Conservation (phyloP, 1,139 yeast species). For the Trichomonascaceae sp. region DNA sequence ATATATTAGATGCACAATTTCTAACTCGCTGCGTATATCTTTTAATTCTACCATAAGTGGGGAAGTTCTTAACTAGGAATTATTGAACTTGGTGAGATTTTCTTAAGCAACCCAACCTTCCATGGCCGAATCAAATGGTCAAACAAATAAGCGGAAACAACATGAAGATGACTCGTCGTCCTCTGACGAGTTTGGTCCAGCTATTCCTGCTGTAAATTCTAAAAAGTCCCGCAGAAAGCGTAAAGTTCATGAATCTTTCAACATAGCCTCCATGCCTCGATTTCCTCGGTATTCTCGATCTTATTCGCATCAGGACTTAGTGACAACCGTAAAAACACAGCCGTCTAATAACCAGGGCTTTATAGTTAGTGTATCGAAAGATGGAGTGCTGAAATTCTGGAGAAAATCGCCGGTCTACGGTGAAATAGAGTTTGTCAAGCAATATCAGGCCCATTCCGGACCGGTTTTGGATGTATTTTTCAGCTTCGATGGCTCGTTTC, state of each 20-base stretch:
- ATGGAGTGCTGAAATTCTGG: conserved; percentile 43
- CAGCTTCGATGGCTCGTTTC: conserved; percentile 25
- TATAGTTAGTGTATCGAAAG: conserved; percentile 36
- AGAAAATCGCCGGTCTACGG: conserved; percentile 14
- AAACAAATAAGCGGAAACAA: not conserved
- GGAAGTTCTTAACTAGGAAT: not conserved
- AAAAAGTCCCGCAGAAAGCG: conserved; percentile 13
- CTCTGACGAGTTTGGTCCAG: conserved; percentile 22
- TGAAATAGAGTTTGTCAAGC: conserved; percentile 36
- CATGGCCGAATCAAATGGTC: not conserved
- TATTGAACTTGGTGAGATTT: not conserved
- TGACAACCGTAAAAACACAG: conserved; percentile 12
- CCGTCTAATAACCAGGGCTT: conserved; percentile 14
- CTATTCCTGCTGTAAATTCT: conserved; percentile 5
- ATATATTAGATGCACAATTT: conserved; percentile 54
- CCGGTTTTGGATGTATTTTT: conserved; percentile 23
- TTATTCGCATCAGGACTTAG: conserved; percentile 10
- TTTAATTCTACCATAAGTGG: not conserved
- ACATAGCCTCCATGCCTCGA: conserved; percentile 13
- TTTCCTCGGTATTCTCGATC: conserved; percentile 14
- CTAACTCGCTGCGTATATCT: conserved; percentile 41
- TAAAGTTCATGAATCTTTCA: conserved; percentile 10
- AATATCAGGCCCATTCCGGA: conserved; percentile 34
- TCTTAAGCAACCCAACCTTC: not conserved
- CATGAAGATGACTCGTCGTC: conserved; percentile 8